phyloP scores from a whole-genome alignment of 306 rosid genomes.

The Trifolium pratense region DNA sequence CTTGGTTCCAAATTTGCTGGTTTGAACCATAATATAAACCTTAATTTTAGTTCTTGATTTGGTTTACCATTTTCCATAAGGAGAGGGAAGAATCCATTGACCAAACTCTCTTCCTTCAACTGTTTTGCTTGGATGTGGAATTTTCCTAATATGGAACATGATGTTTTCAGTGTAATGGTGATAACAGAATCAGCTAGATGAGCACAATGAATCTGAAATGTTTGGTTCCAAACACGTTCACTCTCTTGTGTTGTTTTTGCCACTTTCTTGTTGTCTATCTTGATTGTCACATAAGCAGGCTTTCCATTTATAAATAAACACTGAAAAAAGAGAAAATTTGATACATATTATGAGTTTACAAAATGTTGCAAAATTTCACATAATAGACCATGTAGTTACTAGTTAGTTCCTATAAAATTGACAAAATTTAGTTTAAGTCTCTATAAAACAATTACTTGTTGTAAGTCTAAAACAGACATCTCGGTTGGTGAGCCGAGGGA shows the following conservation, averaged over 20 bases:
- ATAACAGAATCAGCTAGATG: slow-evolving; percentile 63
- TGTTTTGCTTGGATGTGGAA: slow-evolving; percentile 63
- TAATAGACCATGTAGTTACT: background rate
- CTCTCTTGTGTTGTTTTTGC: slow-evolving; percentile 66
- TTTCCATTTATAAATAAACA: slow-evolving; percentile 67
- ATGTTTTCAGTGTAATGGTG: slow-evolving; percentile 69
- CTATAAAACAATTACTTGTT: background rate
- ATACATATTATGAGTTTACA: slow-evolving; percentile 18
- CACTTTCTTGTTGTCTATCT: slow-evolving; percentile 60
- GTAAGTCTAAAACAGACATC: no score
- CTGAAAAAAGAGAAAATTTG: slow-evolving; percentile 46
- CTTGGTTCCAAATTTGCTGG: slow-evolving; percentile 70
- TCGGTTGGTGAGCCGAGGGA: background rate
- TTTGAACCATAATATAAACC: slow-evolving; percentile 85
- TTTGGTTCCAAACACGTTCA: slow-evolving; percentile 88
- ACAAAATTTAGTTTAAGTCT: background rate
- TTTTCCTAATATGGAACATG: slow-evolving; percentile 70
- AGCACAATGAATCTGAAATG: slow-evolving; percentile 83
- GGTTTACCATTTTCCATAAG: slow-evolving; percentile 73
- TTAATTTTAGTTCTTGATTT: slow-evolving; percentile 62
- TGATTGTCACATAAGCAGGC: slow-evolving; percentile 74
- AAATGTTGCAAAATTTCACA: slow-evolving; percentile 4
- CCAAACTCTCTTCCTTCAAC: slow-evolving; percentile 64
- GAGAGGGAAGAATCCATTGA: slow-evolving; percentile 76
- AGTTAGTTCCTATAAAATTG: background rate